Conservation (phyloP, 768 basidiomycete genomes). For the Naganishia friedmannii region DNA sequence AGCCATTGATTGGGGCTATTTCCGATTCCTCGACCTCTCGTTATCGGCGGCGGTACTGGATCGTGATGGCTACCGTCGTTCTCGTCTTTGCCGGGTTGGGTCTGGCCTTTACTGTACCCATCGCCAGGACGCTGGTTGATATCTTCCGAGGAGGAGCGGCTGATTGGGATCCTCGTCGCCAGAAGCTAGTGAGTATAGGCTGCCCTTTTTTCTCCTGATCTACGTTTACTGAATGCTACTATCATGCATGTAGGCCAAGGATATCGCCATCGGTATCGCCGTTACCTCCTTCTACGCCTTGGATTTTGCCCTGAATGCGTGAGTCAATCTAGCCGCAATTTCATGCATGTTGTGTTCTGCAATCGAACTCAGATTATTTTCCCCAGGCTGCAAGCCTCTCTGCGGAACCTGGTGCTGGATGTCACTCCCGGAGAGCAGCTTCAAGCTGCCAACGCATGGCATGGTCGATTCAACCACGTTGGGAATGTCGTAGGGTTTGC, state of each 20-base stretch:
- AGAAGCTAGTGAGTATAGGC: slow-evolving; percentile 58
- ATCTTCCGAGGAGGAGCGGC: slow-evolving; percentile 70
- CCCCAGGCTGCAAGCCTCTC: slow-evolving; percentile 64
- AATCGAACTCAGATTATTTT: background rate
- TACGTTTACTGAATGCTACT: background rate
- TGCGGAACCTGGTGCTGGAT: slow-evolving; percentile 90
- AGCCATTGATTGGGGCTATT: slow-evolving; percentile 96
- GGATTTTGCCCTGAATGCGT: slow-evolving; percentile 95
- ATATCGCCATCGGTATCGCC: slow-evolving; percentile 76
- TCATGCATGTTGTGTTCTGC: background rate
- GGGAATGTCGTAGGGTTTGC: slow-evolving; percentile 94
- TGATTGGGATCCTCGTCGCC: slow-evolving; percentile 79
- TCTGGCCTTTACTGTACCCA: slow-evolving; percentile 75
- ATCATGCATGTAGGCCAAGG: slow-evolving; percentile 60
- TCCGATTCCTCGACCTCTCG: slow-evolving; percentile 84
- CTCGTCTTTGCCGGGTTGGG: slow-evolving; percentile 72
- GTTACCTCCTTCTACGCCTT: slow-evolving; percentile 86
- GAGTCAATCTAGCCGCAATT: slow-evolving; percentile 26
- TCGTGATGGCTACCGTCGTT: slow-evolving; percentile 77
- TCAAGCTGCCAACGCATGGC: slow-evolving; percentile 95
- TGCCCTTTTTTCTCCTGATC: too few relatives aligned
- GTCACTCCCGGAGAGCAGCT: slow-evolving; percentile 83
- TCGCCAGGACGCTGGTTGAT: slow-evolving; percentile 74
- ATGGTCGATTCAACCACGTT: slow-evolving; percentile 91
- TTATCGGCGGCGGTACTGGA: slow-evolving; percentile 91